Evolutionary conservation across 2,329 filamentous ascomycete species (phyloP).

Genomic region (Cercospora zeina): DNA sequence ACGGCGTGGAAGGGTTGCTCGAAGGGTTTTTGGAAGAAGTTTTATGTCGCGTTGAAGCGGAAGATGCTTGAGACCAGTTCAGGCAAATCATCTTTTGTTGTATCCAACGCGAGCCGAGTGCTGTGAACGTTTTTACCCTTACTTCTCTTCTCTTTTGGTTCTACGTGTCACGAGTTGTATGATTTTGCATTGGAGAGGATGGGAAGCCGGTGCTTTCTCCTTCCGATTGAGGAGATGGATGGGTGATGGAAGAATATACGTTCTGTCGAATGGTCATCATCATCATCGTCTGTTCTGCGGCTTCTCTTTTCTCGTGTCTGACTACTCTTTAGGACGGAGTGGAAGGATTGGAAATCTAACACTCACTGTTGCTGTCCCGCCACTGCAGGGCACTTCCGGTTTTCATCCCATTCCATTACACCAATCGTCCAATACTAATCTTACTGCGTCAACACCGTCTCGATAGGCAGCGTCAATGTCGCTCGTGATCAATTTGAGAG

Average conservation of each 20-base stretch:
- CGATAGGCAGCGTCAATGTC: too few species aligned
- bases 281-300: too few species aligned
- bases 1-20: slow-evolving; percentile 82
- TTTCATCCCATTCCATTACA: too few species aligned
- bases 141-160: background rate
- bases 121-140: background rate
- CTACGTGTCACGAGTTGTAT: slow-evolving; percentile 13
- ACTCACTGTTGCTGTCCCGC: too few species aligned
- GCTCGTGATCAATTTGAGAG: background rate
- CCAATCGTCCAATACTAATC: too few species aligned
- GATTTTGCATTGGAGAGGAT: slow-evolving; percentile 1
- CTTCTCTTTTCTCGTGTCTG: too few species aligned
- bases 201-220: background rate
- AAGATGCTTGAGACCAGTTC: slow-evolving; percentile 60
- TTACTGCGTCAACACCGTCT: too few species aligned
- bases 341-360: too few species aligned
- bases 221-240: background rate
- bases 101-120: background rate
- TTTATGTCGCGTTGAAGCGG: slow-evolving; percentile 82
- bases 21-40: slow-evolving; percentile 94
- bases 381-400: too few species aligned
- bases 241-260: background rate
- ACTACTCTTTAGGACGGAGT: too few species aligned
- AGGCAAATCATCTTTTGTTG: slow-evolving; percentile 3
- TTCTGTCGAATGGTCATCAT: background rate